phyloP scores from a whole-genome alignment of 768 basidiomycete species.

The Flagelloscypha sp. region DNA sequence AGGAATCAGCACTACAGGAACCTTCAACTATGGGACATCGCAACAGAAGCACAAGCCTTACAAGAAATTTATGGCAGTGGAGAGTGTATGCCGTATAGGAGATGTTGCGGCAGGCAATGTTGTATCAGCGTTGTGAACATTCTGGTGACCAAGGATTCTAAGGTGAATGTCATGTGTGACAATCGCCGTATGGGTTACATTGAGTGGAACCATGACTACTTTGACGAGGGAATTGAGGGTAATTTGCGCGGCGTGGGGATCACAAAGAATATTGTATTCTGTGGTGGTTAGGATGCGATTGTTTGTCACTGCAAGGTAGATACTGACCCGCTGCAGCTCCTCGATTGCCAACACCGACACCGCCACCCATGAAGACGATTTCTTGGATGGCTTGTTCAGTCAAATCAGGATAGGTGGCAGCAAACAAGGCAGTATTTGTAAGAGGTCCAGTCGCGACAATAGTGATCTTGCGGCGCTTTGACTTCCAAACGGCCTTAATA shows the following conservation, averaged over 20 bases:
- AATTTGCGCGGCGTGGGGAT: conserved; percentile 80
- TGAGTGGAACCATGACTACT: conserved; percentile 74
- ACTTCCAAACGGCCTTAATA: conserved; percentile 51
- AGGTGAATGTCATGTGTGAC: conserved; percentile 49
- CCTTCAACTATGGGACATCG: no score
- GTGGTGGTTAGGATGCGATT: neutral
- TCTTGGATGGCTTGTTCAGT: conserved; percentile 54
- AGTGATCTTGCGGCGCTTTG: conserved; percentile 51
- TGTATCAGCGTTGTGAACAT: conserved; percentile 1
- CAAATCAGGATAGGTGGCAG: conserved; percentile 44
- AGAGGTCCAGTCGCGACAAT: conserved; percentile 76
- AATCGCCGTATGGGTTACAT: conserved; percentile 83
- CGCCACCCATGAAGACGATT: conserved; percentile 56
- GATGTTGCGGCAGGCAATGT: conserved; percentile 16
- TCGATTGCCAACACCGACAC: conserved; percentile 46
- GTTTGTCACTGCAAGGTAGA: neutral
- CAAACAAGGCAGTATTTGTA: conserved; percentile 74
- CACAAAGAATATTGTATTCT: conserved; percentile 80
- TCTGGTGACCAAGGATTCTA: conserved; percentile 37
- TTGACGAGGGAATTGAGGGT: conserved; percentile 65
- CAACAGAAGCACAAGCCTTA: no score
- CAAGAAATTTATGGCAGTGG: conserved; percentile 71
- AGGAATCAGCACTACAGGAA: conserved; percentile 56
- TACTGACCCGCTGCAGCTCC: conserved; percentile 54
- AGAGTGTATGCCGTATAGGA: conserved; percentile 59